Conservation (phyloP, 2,329 filamentous ascomycete species). For the Pseudogymnoascus sp. region DNA sequence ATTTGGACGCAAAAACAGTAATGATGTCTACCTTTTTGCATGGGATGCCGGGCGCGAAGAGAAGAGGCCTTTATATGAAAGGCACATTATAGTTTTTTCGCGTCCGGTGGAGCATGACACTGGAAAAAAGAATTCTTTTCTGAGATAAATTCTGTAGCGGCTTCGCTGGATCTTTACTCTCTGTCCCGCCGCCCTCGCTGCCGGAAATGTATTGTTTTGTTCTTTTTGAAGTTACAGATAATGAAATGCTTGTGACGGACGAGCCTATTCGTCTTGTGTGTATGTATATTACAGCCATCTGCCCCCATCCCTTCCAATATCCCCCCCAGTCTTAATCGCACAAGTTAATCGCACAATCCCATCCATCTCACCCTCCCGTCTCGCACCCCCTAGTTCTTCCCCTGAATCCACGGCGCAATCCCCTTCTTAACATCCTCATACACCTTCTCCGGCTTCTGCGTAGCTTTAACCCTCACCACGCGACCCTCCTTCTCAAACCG, state of each 20-base stretch:
- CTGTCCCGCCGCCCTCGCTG: background rate
- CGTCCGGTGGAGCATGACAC: background rate
- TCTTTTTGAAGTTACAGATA: background rate
- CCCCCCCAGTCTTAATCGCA: too few relatives aligned
- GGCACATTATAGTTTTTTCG: background rate
- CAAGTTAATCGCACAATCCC: background rate
- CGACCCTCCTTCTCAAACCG: conserved; percentile 68
- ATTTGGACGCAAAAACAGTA: background rate
- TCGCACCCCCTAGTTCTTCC: conserved; percentile 25
- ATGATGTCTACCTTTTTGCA: background rate
- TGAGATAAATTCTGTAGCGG: background rate
- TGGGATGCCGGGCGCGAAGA: background rate
- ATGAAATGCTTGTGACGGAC: conserved; percentile 1
- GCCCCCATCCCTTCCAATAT: conserved; percentile 3
- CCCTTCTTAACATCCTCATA: conserved; percentile 45
- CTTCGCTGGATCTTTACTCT: background rate
- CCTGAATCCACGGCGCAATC: conserved; percentile 40
- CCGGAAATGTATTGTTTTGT: background rate
- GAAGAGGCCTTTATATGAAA: background rate
- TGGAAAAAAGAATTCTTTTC: background rate
- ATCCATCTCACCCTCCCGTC: background rate
- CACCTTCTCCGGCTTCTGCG: conserved; percentile 54
- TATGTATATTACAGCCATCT: background rate
- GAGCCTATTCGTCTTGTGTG: background rate
- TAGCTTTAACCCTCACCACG: conserved; percentile 74